phyloP scores from a whole-genome alignment of 2,329 filamentous ascomycete species.

The Calonectria hongkongensis region DNA sequence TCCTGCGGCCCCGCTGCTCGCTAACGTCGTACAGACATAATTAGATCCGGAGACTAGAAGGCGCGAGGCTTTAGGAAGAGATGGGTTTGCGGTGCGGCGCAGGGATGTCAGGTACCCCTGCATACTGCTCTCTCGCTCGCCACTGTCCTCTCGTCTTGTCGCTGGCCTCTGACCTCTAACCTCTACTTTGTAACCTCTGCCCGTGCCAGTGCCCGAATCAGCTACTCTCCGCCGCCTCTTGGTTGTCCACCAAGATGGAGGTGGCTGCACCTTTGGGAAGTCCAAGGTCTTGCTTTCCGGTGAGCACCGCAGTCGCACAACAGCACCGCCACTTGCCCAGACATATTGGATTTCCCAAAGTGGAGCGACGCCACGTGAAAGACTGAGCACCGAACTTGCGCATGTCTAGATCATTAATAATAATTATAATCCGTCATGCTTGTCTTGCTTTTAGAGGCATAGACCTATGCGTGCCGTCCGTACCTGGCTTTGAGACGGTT shows the following conservation, averaged over 20 bases:
- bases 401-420: slow-evolving; percentile 27
- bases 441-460: slow-evolving; percentile 13
- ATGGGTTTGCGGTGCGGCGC: slow-evolving; percentile 33
- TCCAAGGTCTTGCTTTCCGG: slow-evolving; percentile 31
- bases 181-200: neutral
- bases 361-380: slow-evolving; percentile 12
- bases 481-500: slow-evolving; percentile 3
- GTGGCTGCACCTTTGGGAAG: slow-evolving; percentile 25
- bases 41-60: slow-evolving; percentile 31
- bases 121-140: slow-evolving; percentile 20
- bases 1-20: slow-evolving; percentile 29
- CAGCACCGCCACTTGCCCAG: slow-evolving; percentile 11
- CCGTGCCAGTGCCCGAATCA: slow-evolving; percentile 3
- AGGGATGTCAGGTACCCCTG: slow-evolving; percentile 30
- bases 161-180: neutral
- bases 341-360: neutral
- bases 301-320: slow-evolving; percentile 26
- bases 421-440: neutral
- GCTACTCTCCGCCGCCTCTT: neutral
- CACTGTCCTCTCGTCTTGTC: neutral
- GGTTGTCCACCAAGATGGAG: slow-evolving; percentile 12
- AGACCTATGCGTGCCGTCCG: neutral
- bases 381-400: slow-evolving; percentile 8
- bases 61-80: slow-evolving; percentile 33
- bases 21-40: slow-evolving; percentile 15